phyloP scores from a whole-genome alignment of 495 filamentous ascomycete genomes.

The Trypethelium eluteriae region DNA sequence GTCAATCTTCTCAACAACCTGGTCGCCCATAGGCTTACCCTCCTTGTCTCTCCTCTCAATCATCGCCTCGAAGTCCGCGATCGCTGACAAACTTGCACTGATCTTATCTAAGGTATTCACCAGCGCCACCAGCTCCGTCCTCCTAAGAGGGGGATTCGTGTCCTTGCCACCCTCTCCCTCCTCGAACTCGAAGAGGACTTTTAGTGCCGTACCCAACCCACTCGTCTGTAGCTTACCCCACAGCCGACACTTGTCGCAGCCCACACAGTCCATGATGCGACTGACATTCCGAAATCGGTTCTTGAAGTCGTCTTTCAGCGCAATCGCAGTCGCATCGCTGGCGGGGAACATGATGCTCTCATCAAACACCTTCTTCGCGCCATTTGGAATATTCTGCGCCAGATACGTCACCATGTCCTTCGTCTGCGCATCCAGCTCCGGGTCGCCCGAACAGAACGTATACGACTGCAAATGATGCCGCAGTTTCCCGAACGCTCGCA shows the following conservation, averaged over 20 bases:
- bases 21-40: conserved; percentile 52
- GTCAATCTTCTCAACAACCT: conserved; percentile 63
- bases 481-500: conserved; percentile 86
- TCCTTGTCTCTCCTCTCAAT: conserved; percentile 53
- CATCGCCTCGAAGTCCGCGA: conserved; percentile 65
- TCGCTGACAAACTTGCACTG: conserved; percentile 65
- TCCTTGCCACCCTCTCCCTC: conserved; percentile 55
- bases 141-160: conserved; percentile 65
- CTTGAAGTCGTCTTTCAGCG: conserved; percentile 91
- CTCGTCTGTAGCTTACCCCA: conserved; percentile 98
- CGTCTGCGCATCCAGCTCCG: conserved; percentile 65
- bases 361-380: conserved; percentile 72
- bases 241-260: conserved; percentile 95
- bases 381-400: conserved; percentile 54
- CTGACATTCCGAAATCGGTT: conserved; percentile 95
- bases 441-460: conserved; percentile 86
- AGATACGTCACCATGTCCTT: conserved; percentile 70
- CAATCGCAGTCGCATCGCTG: conserved; percentile 48
- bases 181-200: conserved; percentile 93
- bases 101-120: conserved; percentile 90
- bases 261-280: conserved; percentile 96
- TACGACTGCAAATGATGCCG: conserved; percentile 73
- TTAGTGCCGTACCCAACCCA: conserved; percentile 89
- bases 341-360: conserved; percentile 89
- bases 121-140: conserved; percentile 87